phyloP scores from a whole-genome alignment of 2,329 filamentous ascomycete species.

The Colletotrichum tropicicola region DNA sequence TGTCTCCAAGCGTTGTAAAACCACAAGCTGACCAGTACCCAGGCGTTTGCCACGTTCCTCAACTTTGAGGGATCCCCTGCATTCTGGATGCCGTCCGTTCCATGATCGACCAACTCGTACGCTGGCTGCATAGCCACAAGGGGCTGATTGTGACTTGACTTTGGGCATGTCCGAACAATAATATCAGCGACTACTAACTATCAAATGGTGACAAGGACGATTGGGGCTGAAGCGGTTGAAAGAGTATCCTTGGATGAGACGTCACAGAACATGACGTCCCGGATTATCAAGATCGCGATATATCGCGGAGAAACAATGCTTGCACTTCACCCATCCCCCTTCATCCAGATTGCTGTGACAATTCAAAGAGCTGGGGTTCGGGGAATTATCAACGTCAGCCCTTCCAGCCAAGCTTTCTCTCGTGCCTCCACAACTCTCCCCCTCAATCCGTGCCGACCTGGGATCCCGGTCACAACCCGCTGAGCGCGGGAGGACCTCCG shows the following conservation, averaged over 20 bases:
- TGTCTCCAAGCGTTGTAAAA: neutral
- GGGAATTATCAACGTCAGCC: neutral
- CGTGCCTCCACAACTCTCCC: neutral
- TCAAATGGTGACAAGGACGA: too few species aligned
- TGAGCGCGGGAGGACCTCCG: constrained; percentile 2
- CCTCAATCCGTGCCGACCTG: neutral
- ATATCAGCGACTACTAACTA: too few species aligned
- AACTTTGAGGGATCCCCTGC: constrained; percentile 26
- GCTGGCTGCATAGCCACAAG: too few species aligned
- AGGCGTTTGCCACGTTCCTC: constrained; percentile 31
- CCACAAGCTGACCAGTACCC: constrained; percentile 6
- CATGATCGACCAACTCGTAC: too few species aligned
- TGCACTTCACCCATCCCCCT: neutral
- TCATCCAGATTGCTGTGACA: neutral
- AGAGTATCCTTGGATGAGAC: too few species aligned
- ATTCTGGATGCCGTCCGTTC: constrained; percentile 24
- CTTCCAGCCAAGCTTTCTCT: neutral
- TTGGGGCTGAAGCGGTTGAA: too few species aligned
- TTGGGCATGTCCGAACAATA: neutral
- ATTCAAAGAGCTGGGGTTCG: neutral
- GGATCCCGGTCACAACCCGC: neutral
- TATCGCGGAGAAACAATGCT: neutral
- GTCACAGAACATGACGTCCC: too few species aligned
- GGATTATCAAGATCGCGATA: neutral
- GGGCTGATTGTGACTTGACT: neutral